Evolutionary conservation across 108 stramenopile species (phyloP).

Genomic region (Skeletonema potamos): DNA sequence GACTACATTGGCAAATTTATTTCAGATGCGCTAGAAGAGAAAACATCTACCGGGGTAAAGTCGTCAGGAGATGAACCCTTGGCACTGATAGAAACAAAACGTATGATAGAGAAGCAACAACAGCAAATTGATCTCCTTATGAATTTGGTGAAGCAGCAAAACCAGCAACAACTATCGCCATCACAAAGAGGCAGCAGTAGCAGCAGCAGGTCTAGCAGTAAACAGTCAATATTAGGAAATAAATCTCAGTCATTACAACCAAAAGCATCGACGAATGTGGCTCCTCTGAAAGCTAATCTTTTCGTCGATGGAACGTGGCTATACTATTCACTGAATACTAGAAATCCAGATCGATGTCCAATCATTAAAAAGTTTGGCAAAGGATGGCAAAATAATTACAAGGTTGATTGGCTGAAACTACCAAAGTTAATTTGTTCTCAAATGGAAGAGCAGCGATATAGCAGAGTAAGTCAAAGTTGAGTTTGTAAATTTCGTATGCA

Average conservation of each 20-base stretch:
- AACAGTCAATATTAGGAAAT: neutral
- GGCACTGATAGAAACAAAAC: slow-evolving; percentile 36
- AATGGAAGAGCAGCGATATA: slow-evolving; percentile 54
- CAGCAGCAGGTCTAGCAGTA: neutral
- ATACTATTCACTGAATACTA: slow-evolving; percentile 72
- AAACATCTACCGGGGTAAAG: neutral
- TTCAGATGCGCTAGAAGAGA: slow-evolving; percentile 11
- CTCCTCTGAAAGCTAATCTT: slow-evolving; percentile 82
- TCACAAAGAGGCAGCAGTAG: neutral
- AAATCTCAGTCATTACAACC: slow-evolving; percentile 5
- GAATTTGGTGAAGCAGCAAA: slow-evolving; percentile 35
- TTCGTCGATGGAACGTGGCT: slow-evolving; percentile 94
- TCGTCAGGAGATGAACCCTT: slow-evolving; percentile 3
- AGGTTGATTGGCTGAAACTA: slow-evolving; percentile 67
- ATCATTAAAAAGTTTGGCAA: slow-evolving; percentile 64
- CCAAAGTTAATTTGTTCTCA: slow-evolving; percentile 64
- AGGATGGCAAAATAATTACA: slow-evolving; percentile 66
- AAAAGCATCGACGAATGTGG: slow-evolving; percentile 32
- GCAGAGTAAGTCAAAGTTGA: slow-evolving; percentile 22
- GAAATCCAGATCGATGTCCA: slow-evolving; percentile 46
- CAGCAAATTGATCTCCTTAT: slow-evolving; percentile 55
- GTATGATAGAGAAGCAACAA: slow-evolving; percentile 58
- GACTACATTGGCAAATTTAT: slow-evolving; percentile 18
- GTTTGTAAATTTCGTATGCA: neutral
- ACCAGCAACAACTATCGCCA: slow-evolving; percentile 18